Percentiles rank a stretch among this genome's conserved stretches.
These are phyloP conservation scores for Ophiobolus disseminans DNA, from an alignment of 2,329 filamentous ascomycete genomes.

Conservation along the genomic window DNA sequence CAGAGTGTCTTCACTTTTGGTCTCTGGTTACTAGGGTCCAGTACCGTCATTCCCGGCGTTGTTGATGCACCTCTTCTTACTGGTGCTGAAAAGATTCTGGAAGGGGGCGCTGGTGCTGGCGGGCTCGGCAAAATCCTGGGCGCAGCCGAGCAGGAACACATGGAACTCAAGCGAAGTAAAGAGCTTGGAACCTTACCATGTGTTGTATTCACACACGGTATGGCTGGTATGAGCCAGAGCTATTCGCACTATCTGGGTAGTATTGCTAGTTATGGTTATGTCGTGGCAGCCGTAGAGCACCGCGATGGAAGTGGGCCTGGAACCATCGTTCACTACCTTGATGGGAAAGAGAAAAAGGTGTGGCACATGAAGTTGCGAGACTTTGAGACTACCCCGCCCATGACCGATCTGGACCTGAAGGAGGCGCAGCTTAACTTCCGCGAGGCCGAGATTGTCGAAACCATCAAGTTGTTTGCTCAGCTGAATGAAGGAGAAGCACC, in stretches of 20 bases:
- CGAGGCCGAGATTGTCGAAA: slow-evolving; percentile 56
- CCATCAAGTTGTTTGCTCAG: slow-evolving; percentile 49
- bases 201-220: slow-evolving; percentile 57
- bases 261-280: slow-evolving; percentile 54
- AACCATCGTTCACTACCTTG: slow-evolving; percentile 47
- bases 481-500: slow-evolving; percentile 50
- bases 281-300: slow-evolving; percentile 57
- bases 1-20: slow-evolving; percentile 50
- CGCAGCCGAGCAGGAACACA: slow-evolving; percentile 27
- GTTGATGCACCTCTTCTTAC: slow-evolving; percentile 52
- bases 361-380: slow-evolving; percentile 49
- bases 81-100: slow-evolving; percentile 26
- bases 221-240: slow-evolving; percentile 54
- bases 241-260: slow-evolving; percentile 57
- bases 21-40: slow-evolving; percentile 52
- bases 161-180: slow-evolving; percentile 34
- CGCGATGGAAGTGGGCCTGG: slow-evolving; percentile 57
- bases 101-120: slow-evolving; percentile 23
- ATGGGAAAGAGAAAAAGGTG: slow-evolving; percentile 42
- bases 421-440: slow-evolving; percentile 53
- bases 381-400: slow-evolving; percentile 41
- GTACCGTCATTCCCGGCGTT: slow-evolving; percentile 52
- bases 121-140: slow-evolving; percentile 24
- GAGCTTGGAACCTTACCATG: slow-evolving; percentile 47
- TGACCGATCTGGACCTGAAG: slow-evolving; percentile 49